Base-by-base conservation (phyloP, 2,329 filamentous ascomycete species). In the Waltergamsia citrina region DNA sequence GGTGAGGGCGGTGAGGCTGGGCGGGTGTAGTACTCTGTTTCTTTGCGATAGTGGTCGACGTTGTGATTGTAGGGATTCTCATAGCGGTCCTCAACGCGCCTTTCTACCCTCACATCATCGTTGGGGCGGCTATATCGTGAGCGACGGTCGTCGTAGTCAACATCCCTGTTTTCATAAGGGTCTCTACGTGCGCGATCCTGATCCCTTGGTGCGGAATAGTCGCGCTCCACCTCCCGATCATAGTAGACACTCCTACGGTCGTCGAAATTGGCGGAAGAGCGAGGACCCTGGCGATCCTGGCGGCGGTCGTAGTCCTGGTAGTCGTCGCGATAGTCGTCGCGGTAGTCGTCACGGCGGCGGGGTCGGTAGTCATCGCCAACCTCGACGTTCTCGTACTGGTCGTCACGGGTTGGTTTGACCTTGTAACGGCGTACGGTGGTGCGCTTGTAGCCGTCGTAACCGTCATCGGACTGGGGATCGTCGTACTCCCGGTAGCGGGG, bases 11-110 rank as follows among this genome's bases (percentile, higher is more conserved):
- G 54, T 10, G 69, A 67, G 16, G 70, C 61, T 18, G 63, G 59
- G 4, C 67, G 66, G 29, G 67, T 59, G 45, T 71, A 80, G 50
- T 77, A 79, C 43, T 80, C 75, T 3, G 71, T 74, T 49, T 80
- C 74, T 50, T 69, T 70, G 46, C 69, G 69, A 47, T 74, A 76
- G 48, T 65, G 66, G 49, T 79, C 74, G 27, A 77, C 47, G 14
- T 78, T 69, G 36, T 60, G 62, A 29, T 62, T 61, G 16, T 50
- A 50, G 14, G 52, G 44, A 17, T 69, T 65, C 29, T 69, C 65
- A 19, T 62, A 54, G 31, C 62, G 63, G 42, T 73, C 68, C 35
- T 73, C 59, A 12, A 60, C 59, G 34, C 67, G 67, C 44, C 68
- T 69, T 43, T 77, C 70, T 40, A 76, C 53, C 35, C 67, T 65